Evolutionary conservation across 768 basidiomycete genomes (phyloP), one percentile per base, ranked within the genome.

Genomic region (Favolaschia claudopus): DNA sequence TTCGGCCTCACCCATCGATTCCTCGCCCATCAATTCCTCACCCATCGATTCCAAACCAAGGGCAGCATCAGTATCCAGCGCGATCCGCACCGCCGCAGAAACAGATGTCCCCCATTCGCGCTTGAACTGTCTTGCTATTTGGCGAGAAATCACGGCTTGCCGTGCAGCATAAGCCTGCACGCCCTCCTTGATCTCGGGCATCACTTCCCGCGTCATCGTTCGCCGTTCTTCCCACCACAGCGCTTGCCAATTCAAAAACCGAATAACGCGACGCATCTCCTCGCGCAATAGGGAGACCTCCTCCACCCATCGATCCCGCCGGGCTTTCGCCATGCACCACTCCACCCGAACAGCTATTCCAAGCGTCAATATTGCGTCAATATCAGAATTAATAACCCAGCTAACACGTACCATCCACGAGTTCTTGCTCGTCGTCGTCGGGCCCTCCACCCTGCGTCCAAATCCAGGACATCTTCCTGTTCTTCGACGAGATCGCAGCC

Each of bases 261-360:
- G 36, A 20, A 62, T 25, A 1, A 58, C 54, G 0, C 56, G 29
- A 5, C 38, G 28, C 66, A 65, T 69, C 44, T 71, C 69, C 47
- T 70, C 67, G 4, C 36, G 15, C 19, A 70, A 36, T 7, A 70
- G 37, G 1, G 33, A 20, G 12, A 69, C 62, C 34, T 71, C 69
- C 20, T 71, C 70, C 4, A 29, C 27, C 69, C 69, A 71, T 7
- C 44, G 62, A 3, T 55, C 33, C 0, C 39, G 52, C 6, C 60
- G 55, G 3, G 62, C 66, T 17, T 36, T 22, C 7, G 67, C 55
- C 49, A 66, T 68, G 34, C 62, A 55, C 67, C 67, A 71, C 22
- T 68, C 64, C 7, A 71, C 65, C 2, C 60, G 60, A 4, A 64
- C 58, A 7, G 52, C 62, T 64, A 27, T 7, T 22, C 14, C 13